Evolutionary conservation across 805 yeast genomes (phyloP), one percentile per base, ranked within the genome.

Genomic region (Saturnispora silvae): DNA sequence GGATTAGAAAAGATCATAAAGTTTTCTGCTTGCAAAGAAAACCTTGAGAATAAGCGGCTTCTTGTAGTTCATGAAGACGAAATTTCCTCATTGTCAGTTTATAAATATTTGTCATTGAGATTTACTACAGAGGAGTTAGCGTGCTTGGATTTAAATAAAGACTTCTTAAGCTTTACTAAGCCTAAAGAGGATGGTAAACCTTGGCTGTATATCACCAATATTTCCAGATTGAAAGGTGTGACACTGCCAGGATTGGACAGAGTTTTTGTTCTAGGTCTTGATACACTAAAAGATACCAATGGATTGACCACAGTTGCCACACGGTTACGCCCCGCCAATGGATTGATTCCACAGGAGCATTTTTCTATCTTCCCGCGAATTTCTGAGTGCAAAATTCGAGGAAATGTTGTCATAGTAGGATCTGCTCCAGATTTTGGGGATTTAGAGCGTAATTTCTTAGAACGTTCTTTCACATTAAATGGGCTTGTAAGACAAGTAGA

Each of bases 201-300:
- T 1, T 49, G 51, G 22, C 38, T 56, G 25, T 37, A 56, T 10
- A 34, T 57, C 1, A 40, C 51, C n/a, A 51, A 53, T 20, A 14
- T 52, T 0, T 45, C 49, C 17, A 28, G 49, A 3, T 34, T 60
- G 9, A 34, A 48, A 3, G 61, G 64, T 5, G 13, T 56, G 16
- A 40, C 51, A 1, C 48, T 59, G 34, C 43, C 49, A 22, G 51
- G 51, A 3, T 40, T 58, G n/a, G 39, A 48, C 8, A 40, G 47
- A 5, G 45, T 55, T 1, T 36, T 61, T 13, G 41, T 54, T 17
- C 42, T 60, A 5, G 65, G 65, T 3, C 38, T 54, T 7, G 62
- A 61, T 35, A 40, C 58, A 1, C 43, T 61, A 7, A 46, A 50
- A 33, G 51, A 44, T 28, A 20, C 40, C 3, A 32, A 46, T 1